These are phyloP conservation scores for Neoboletus magnificus DNA, from an alignment of 768 basidiomycete genomes.

Conservation along the genomic window DNA sequence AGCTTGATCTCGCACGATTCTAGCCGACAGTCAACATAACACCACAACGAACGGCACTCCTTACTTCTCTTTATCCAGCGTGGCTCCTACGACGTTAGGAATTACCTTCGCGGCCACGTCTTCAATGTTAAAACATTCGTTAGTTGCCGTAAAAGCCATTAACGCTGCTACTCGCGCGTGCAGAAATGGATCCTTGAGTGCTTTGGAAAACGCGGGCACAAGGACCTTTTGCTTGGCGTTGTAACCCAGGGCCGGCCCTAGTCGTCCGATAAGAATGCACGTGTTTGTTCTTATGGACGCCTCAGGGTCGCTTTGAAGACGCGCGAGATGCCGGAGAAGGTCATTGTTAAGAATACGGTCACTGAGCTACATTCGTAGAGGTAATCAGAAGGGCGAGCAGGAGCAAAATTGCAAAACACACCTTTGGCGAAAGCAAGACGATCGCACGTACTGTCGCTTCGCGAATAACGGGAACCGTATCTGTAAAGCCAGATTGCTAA, in stretches of 20 bases:
- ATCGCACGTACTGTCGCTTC: constrained; percentile 93
- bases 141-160: constrained; percentile 94
- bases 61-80: constrained; percentile 94
- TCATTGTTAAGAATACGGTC: constrained; percentile 97
- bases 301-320: too few species aligned
- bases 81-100: constrained; percentile 72
- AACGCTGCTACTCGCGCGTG: constrained; percentile 92
- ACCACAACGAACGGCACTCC: constrained; percentile 13
- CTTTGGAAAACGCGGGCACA: too few species aligned
- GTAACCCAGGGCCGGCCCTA: constrained; percentile 82
- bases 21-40: constrained; percentile 29
- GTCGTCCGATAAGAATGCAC: constrained; percentile 89
- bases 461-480: constrained; percentile 90
- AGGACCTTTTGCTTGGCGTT: too few species aligned
- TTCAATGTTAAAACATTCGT: constrained; percentile 83
- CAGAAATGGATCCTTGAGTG: constrained; percentile 86
- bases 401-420: constrained; percentile 24
- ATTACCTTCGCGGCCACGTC: constrained; percentile 90
- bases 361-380: constrained; percentile 51
- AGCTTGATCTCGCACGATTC: constrained; percentile 91
- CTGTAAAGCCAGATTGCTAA: constrained; percentile 93
- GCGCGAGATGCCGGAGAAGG: constrained; percentile 84
- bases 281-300: constrained; percentile 97
- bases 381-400: background rate
- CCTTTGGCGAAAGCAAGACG: constrained; percentile 81